A percentile compares a stretch with the other conserved stretches of the same genome.
Evolutionary conservation across 2,329 filamentous ascomycete species (phyloP).

Genomic region (Helicocarpus griseus): DNA sequence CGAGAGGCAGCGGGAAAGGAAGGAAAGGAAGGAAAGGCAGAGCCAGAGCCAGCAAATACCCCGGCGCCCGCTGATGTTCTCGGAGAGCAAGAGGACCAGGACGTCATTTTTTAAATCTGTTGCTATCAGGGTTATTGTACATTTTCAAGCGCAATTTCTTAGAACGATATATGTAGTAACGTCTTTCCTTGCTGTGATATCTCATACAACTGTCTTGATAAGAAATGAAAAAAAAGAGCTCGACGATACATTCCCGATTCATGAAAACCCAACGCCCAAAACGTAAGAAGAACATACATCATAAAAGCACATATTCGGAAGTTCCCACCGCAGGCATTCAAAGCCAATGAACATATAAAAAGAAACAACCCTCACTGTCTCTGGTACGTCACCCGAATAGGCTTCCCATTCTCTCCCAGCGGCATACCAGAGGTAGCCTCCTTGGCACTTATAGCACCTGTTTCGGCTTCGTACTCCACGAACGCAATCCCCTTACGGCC

Average conservation of each 20-base stretch:
- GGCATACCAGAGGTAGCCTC: slow-evolving; percentile 82
- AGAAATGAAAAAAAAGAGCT: not conserved
- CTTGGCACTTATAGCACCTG: slow-evolving; percentile 84
- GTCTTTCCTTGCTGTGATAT: not conserved
- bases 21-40: not conserved
- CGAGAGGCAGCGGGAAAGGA: slow-evolving; percentile 39
- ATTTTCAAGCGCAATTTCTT: not conserved
- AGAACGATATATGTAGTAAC: not conserved
- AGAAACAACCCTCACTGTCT: slow-evolving; percentile 51
- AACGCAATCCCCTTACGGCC: slow-evolving; percentile 84
- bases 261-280: slow-evolving; percentile 10
- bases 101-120: slow-evolving; percentile 61
- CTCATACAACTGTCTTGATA: not conserved
- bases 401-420: slow-evolving; percentile 62
- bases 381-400: slow-evolving; percentile 94
- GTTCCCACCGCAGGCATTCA: not conserved
- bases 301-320: not conserved
- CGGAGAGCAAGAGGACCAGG: slow-evolving; percentile 62
- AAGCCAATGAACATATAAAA: slow-evolving; percentile 4
- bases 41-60: not conserved
- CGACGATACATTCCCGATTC: not conserved
- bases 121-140: not conserved
- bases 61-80: slow-evolving; percentile 48
- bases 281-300: slow-evolving; percentile 8
- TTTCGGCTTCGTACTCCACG: slow-evolving; percentile 88